Evolutionary conservation across 2,329 filamentous ascomycete species (phyloP), one percentile per base, ranked within the genome.

Genomic region (Curvularia hawaiiensis): DNA sequence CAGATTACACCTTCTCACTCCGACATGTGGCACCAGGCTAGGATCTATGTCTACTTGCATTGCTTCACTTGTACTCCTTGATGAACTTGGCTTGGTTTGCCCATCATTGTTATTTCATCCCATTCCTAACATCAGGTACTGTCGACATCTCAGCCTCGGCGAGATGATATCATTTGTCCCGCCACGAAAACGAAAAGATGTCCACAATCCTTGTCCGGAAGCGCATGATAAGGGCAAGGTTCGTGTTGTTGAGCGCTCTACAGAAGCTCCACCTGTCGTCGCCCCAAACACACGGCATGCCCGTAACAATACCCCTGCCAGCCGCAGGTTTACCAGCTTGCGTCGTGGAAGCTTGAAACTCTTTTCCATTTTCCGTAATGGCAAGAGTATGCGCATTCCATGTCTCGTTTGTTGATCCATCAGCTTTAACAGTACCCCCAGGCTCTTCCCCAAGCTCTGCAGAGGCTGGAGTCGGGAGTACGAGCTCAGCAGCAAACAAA

Each of bases 361-460:
- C 48, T 64, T 75, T 48, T 75, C 74, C 10, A 66, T 75, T 47
- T 74, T 76, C 40, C 67, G 72, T n/a, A 66, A 59, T 52, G 63
- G 64, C 31, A 75, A 73, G 65, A 66, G 74, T 70, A 63, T 45
- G 44, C 35, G 14, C 16, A 9, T 22, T 43, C 7, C 0, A 3
- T 45, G n/a, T 18, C 14, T 16, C 38, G 11, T 45, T 22, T 22
- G 26, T 22, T 20, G 20, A 28, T 4, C 24, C 22, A 14, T n/a
- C 18, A 33, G 30, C 24, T 38, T 41, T 65, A 22, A 66, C 20
- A 11, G 10, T 28, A 40, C 8, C 4, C 6, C 26, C 7, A 71
- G 71, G 62, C 53, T 70, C 65, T 20, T 22, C 49, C 28, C 52
- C 58, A 14, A 58, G 56, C 47, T 51, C 59, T 38, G 53, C 39